Evolutionary conservation across 1,284 basidiomycete species (phyloP).

Genomic region (Cryptococcus amylolentus): DNA sequence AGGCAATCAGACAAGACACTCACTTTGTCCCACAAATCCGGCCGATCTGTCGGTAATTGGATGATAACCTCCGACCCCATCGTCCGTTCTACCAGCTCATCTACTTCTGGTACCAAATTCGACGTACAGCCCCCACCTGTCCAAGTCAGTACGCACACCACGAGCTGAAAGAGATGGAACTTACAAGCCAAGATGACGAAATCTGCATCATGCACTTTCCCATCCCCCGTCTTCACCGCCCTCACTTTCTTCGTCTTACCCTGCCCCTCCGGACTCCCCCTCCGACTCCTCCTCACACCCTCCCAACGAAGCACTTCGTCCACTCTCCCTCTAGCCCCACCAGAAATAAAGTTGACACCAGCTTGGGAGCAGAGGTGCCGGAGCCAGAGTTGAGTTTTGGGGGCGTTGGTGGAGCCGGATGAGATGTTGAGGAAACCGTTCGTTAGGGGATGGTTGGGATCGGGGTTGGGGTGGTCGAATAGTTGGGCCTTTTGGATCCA

Average conservation of each 20-base stretch:
- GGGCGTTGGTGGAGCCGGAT: constrained; percentile 21
- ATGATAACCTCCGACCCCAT: constrained; percentile 23
- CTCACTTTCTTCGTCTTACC: constrained; percentile 7
- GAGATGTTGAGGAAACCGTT: constrained; percentile 18
- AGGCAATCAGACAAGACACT: not conserved
- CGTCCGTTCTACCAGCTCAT: constrained; percentile 19
- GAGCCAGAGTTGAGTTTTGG: constrained; percentile 22
- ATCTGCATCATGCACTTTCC: constrained; percentile 18
- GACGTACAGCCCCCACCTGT: constrained; percentile 30
- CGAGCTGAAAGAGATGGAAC: not conserved
- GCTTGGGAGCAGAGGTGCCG: constrained; percentile 16
- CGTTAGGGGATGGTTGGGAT: no score
- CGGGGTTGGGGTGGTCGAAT: not conserved
- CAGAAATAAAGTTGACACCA: constrained; percentile 24
- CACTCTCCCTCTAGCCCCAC: constrained; percentile 11
- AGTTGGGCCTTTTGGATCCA: constrained; percentile 3
- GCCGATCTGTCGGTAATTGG: constrained; percentile 17
- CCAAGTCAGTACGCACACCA: not conserved
- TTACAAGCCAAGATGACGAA: constrained; percentile 24
- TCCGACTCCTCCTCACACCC: no score
- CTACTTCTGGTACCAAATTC: constrained; percentile 17
- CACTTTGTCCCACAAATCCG: constrained; percentile 25
- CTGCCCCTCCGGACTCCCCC: not conserved
- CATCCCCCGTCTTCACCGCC: constrained; percentile 24
- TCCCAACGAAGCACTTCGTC: constrained; percentile 8